Conservation (phyloP, 2,329 filamentous ascomycete species). For the Myrmaecium sp. region DNA sequence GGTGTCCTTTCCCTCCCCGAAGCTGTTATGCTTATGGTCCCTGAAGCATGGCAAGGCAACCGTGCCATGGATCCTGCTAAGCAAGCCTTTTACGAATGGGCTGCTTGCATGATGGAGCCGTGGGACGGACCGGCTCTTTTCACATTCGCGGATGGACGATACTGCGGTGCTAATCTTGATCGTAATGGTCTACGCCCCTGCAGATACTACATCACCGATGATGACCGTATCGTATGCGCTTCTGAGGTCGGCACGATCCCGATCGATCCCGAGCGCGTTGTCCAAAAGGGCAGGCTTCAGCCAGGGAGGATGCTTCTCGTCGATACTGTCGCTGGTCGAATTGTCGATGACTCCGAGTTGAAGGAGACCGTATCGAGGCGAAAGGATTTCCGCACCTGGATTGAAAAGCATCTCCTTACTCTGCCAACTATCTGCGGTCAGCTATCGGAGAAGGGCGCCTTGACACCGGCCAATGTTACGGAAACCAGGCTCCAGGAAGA, state of each 20-base stretch:
- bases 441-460: conserved; percentile 38
- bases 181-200: conserved; percentile 89
- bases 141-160: conserved; percentile 90
- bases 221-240: conserved; percentile 92
- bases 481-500: conserved; percentile 64
- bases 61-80: conserved; percentile 83
- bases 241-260: conserved; percentile 90
- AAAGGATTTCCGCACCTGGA: conserved; percentile 75
- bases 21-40: conserved; percentile 97
- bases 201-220: conserved; percentile 91
- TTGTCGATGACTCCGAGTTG: conserved; percentile 85
- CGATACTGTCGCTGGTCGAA: conserved; percentile 76
- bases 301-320: conserved; percentile 93
- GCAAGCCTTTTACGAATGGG: conserved; percentile 96
- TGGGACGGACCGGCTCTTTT: conserved; percentile 96
- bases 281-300: conserved; percentile 86
- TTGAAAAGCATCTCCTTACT: conserved; percentile 70
- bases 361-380: conserved; percentile 78
- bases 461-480: conserved; percentile 52
- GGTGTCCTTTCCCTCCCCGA: conserved; percentile 88
- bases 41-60: conserved; percentile 95
- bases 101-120: conserved; percentile 95
- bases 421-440: conserved; percentile 57
- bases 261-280: conserved; percentile 74
- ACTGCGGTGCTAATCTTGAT: conserved; percentile 93